A percentile compares a stretch with the other conserved stretches of the same genome.
phyloP scores from a whole-genome alignment of 2,329 filamentous ascomycete species.

The Colletotrichum spaethianum region DNA sequence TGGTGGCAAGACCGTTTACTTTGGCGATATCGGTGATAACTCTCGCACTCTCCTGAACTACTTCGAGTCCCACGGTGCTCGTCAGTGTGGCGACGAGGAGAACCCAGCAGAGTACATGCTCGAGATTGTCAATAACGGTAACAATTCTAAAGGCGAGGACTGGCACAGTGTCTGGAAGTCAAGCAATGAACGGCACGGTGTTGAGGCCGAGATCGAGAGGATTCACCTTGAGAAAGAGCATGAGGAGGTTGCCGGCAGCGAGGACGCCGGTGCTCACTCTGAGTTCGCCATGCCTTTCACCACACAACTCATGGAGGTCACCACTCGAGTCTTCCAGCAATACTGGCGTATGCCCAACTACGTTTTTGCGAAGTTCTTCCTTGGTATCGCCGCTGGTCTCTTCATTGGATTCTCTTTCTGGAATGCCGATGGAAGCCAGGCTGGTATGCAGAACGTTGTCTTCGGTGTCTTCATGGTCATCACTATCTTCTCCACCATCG shows the following conservation, averaged over 20 bases:
- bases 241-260: conserved; percentile 38
- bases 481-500: conserved; percentile 80
- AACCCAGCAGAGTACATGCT: conserved; percentile 87
- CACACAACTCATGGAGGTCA: conserved; percentile 76
- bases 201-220: conserved; percentile 74
- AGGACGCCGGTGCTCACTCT: conserved; percentile 53
- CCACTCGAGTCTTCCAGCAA: conserved; percentile 81
- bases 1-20: conserved; percentile 78
- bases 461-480: conserved; percentile 83
- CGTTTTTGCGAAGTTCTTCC: conserved; percentile 79
- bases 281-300: conserved; percentile 86
- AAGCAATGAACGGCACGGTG: conserved; percentile 64
- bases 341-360: conserved; percentile 88
- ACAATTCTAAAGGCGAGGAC: conserved; percentile 60
- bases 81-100: conserved; percentile 70
- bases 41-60: conserved; percentile 71
- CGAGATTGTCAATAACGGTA: conserved; percentile 61
- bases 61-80: conserved; percentile 76
- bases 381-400: conserved; percentile 72
- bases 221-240: conserved; percentile 67
- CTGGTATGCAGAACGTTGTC: conserved; percentile 82
- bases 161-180: conserved; percentile 79
- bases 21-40: conserved; percentile 75
- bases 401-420: conserved; percentile 86
- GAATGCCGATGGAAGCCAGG: conserved; percentile 65